phyloP scores from a whole-genome alignment of 164 flowering plant genomes.

The Dillenia suffruticosa region DNA sequence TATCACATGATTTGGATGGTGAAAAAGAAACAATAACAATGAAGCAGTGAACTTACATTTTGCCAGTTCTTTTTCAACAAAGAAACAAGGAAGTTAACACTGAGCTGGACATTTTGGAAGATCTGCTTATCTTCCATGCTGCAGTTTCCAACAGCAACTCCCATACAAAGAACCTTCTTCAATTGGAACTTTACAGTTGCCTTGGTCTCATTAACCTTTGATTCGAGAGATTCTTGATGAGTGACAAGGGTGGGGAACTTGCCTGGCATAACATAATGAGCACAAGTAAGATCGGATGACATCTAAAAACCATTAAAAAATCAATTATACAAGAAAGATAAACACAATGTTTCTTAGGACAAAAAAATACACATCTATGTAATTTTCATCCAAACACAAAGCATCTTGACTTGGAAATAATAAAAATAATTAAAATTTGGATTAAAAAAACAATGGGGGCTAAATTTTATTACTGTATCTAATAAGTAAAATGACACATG shows the following conservation, averaged over 20 bases:
- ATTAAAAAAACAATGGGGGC: too few species aligned
- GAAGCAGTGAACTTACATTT: conserved; percentile 44
- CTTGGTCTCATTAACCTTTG: conserved; percentile 67
- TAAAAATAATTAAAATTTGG: too few species aligned
- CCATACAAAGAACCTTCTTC: conserved; percentile 84
- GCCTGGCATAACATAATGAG: conserved; percentile 28
- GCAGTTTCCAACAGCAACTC: conserved; percentile 73
- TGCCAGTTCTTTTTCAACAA: conserved; percentile 81
- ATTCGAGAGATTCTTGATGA: conserved; percentile 70
- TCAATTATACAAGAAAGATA: too few species aligned
- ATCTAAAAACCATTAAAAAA: too few species aligned
- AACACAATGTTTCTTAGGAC: too few species aligned
- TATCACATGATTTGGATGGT: too few species aligned
- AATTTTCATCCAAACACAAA: too few species aligned
- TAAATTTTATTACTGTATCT: too few species aligned
- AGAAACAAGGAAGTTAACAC: conserved; percentile 70
- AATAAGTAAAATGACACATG: too few species aligned
- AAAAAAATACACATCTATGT: too few species aligned
- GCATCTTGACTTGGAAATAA: too few species aligned
- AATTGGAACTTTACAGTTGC: conserved; percentile 75
- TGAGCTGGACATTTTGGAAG: conserved; percentile 71
- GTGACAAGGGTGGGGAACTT: conserved; percentile 73
- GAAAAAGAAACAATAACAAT: background rate
- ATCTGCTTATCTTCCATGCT: conserved; percentile 79
- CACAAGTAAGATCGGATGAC: too few species aligned